phyloP scores from a whole-genome alignment of 2,329 filamentous ascomycete genomes.

The Ophiostoma australiae region DNA sequence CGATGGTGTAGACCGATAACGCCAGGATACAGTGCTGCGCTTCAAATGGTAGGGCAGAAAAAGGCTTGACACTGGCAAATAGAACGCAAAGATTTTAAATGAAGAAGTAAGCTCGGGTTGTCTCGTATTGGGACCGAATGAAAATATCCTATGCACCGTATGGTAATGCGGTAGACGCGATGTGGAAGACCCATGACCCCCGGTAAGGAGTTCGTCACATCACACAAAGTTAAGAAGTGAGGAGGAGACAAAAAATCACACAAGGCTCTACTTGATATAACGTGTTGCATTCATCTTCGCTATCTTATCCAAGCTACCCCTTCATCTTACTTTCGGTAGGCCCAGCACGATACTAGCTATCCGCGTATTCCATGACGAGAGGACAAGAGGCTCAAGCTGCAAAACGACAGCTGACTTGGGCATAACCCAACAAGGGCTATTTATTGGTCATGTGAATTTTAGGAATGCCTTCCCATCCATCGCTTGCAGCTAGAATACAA shows the following conservation, averaged over 20 bases:
- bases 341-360: not conserved
- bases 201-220: not conserved
- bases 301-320: not conserved
- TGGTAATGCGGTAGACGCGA: not conserved
- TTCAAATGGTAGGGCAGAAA: not conserved
- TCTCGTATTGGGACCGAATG: not conserved
- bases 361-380: not conserved
- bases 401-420: not conserved
- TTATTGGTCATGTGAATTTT: not conserved
- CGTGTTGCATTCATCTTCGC: not conserved
- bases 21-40: not conserved
- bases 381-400: not conserved
- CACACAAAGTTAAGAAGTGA: not conserved
- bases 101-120: not conserved
- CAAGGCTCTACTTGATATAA: not conserved
- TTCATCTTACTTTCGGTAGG: not conserved
- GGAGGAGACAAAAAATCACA: not conserved
- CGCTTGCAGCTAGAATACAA: not conserved
- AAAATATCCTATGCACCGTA: not conserved
- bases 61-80: not conserved
- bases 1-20: not conserved
- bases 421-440: not conserved
- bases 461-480: not conserved
- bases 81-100: not conserved
- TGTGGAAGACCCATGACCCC: not conserved